A percentile compares a stretch with the other conserved stretches of the same genome.
Evolutionary conservation across 2,329 filamentous ascomycete species (phyloP).

Genomic region (Pseudopithomyces chartarum): DNA sequence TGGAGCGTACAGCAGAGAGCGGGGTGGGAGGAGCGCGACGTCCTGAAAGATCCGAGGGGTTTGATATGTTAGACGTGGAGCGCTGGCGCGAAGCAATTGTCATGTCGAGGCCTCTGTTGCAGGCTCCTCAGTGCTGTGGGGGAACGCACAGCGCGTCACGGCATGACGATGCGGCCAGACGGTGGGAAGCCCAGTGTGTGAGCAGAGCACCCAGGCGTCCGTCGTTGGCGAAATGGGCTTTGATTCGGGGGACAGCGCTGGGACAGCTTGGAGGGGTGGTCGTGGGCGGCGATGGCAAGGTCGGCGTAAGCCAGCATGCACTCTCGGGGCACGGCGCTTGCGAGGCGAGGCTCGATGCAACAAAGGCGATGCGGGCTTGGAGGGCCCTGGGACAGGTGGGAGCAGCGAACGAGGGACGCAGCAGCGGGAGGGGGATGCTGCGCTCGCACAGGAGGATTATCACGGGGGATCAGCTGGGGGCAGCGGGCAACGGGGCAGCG

Average conservation of each 20-base stretch:
- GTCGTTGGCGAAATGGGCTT: neutral
- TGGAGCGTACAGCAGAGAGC: slow-evolving; percentile 29
- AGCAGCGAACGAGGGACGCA: too few species aligned
- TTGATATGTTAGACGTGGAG: slow-evolving; percentile 38
- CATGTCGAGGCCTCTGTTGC: slow-evolving; percentile 25
- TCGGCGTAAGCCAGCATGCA: slow-evolving; percentile 15
- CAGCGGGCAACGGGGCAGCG: neutral
- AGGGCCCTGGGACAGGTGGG: slow-evolving; percentile 2
- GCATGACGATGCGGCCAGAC: slow-evolving; percentile 22
- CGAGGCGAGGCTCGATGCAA: slow-evolving; percentile 19
- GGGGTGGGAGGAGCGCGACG: slow-evolving; percentile 33
- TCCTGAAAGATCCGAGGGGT: slow-evolving; percentile 27
- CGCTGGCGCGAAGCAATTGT: slow-evolving; percentile 37
- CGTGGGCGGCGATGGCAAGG: too few species aligned
- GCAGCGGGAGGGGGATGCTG: slow-evolving; percentile 9
- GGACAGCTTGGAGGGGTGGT: too few species aligned
- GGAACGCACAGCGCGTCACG: slow-evolving; percentile 28
- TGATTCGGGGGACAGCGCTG: neutral
- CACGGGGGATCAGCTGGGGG: slow-evolving; percentile 2
- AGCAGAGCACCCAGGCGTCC: neutral
- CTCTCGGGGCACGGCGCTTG: slow-evolving; percentile 18
- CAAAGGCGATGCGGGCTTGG: slow-evolving; percentile 15
- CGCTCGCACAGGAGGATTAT: neutral
- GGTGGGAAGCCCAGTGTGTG: slow-evolving; percentile 9
- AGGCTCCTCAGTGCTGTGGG: slow-evolving; percentile 25